These are phyloP conservation scores for Tylopilus subfusipes DNA, from an alignment of 768 basidiomycete species.

Conservation along the genomic window DNA sequence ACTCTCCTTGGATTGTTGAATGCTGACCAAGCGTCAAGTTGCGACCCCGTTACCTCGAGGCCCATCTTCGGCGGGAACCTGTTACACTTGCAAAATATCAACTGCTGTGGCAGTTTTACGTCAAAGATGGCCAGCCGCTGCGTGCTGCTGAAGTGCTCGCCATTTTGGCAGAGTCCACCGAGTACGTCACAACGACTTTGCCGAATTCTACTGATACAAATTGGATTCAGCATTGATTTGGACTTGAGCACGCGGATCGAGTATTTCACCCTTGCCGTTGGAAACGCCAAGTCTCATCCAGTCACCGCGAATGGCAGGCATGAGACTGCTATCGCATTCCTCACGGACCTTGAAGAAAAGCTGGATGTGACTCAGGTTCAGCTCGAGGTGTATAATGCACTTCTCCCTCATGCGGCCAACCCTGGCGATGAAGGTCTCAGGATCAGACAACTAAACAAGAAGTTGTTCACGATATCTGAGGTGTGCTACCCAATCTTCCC, in stretches of 20 bases:
- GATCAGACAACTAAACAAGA: constrained; percentile 54
- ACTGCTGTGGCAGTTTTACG: constrained; percentile 95
- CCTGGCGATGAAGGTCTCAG: constrained; percentile 60
- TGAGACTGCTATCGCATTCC: constrained; percentile 90
- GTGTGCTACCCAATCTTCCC: constrained; percentile 39
- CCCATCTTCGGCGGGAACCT: constrained; percentile 81
- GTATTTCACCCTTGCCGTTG: constrained; percentile 90
- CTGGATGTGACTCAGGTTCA: constrained; percentile 97
- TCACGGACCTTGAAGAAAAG: constrained; percentile 94
- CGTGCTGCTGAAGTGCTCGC: constrained; percentile 86
- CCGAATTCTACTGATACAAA: not conserved
- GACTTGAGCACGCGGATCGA: constrained; percentile 76
- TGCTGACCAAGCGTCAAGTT: constrained; percentile 45
- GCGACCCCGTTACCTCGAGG: constrained; percentile 84
- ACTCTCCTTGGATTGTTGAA: not conserved
- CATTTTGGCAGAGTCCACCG: constrained; percentile 76
- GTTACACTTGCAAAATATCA: constrained; percentile 78
- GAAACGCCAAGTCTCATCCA: constrained; percentile 94
- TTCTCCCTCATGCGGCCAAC: constrained; percentile 59
- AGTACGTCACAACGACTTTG: constrained; percentile 45
- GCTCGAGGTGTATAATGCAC: constrained; percentile 76
- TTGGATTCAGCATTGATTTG: constrained; percentile 53
- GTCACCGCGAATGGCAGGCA: constrained; percentile 72
- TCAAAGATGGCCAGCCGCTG: constrained; percentile 83
- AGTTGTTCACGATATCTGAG: constrained; percentile 79